These are phyloP conservation scores for Zygosaccharomyces kombuchaensis DNA, from an alignment of 805 yeast species.

Conservation along the genomic window DNA sequence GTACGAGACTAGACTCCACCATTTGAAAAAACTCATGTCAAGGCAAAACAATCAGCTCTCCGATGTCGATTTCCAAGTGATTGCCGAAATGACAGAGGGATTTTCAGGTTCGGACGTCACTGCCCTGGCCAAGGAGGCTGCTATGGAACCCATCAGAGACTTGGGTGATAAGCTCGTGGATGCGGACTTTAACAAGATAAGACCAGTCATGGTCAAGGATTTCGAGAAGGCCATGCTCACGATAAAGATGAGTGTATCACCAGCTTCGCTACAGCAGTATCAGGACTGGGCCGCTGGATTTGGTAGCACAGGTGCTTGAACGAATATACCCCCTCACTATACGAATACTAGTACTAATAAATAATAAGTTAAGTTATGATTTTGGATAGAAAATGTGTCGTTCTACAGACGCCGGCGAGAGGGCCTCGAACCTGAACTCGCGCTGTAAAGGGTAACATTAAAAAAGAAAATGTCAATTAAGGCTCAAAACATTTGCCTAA, in stretches of 20 bases:
- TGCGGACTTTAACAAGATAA: slow-evolving; percentile 67
- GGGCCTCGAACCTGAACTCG: neutral
- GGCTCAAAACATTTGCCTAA: neutral
- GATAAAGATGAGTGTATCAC: slow-evolving; percentile 84
- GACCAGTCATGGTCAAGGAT: slow-evolving; percentile 73
- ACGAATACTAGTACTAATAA: neutral
- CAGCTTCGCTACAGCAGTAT: slow-evolving; percentile 70
- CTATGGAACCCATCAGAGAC: slow-evolving; percentile 93
- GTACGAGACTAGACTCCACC: slow-evolving; percentile 70
- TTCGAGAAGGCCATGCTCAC: slow-evolving; percentile 70
- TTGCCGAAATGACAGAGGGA: slow-evolving; percentile 70
- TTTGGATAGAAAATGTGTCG: neutral
- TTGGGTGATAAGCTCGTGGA: slow-evolving; percentile 78
- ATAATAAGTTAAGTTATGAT: neutral
- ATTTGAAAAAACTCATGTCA: slow-evolving; percentile 61
- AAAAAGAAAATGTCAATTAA: neutral
- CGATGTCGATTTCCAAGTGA: slow-evolving; percentile 55
- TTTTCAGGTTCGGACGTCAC: slow-evolving; percentile 94
- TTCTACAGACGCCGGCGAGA: neutral
- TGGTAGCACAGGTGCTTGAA: slow-evolving; percentile 87
- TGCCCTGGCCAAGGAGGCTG: slow-evolving; percentile 94
- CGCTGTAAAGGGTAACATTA: slow-evolving; percentile 3
- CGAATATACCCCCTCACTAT: neutral
- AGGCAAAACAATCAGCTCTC: slow-evolving; percentile 65
- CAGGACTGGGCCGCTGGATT: slow-evolving; percentile 85